phyloP scores from a whole-genome alignment of 805 yeast genomes.

The Ogataea haglerorum region DNA sequence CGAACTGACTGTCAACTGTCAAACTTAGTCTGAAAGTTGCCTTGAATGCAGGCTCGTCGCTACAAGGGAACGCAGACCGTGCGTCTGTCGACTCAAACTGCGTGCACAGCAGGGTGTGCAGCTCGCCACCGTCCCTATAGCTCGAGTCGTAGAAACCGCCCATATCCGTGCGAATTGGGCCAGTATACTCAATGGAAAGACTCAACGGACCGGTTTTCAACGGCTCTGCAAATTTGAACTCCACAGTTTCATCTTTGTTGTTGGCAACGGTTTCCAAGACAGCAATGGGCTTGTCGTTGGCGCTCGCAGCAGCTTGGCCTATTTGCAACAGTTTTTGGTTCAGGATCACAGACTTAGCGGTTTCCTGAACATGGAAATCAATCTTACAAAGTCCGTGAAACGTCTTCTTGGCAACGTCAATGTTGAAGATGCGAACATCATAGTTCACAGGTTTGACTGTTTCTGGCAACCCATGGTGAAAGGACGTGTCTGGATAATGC shows the following conservation, averaged over 20 bases:
- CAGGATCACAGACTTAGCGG: slow-evolving; percentile 44
- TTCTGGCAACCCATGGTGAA: slow-evolving; percentile 42
- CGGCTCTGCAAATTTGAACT: slow-evolving; percentile 49
- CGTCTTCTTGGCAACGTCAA: slow-evolving; percentile 46
- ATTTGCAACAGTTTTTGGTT: slow-evolving; percentile 45
- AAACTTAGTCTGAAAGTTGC: slow-evolving; percentile 51
- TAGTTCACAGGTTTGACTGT: slow-evolving; percentile 74
- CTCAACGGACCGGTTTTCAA: slow-evolving; percentile 30
- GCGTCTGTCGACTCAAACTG: slow-evolving; percentile 62
- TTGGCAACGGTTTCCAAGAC: slow-evolving; percentile 26
- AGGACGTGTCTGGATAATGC: slow-evolving; percentile 35
- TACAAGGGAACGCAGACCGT: slow-evolving; percentile 55
- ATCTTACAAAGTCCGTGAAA: slow-evolving; percentile 49
- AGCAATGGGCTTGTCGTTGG: slow-evolving; percentile 23
- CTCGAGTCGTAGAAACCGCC: slow-evolving; percentile 52
- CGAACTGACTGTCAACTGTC: slow-evolving; percentile 32
- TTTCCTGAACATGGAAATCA: slow-evolving; percentile 40
- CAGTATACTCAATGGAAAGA: slow-evolving; percentile 38
- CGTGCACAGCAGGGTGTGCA: slow-evolving; percentile 44
- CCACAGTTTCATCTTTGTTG: slow-evolving; percentile 57
- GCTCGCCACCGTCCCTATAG: slow-evolving; percentile 37
- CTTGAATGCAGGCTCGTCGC: slow-evolving; percentile 54
- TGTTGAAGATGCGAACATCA: slow-evolving; percentile 56
- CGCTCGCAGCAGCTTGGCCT: slow-evolving; percentile 20
- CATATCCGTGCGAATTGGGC: slow-evolving; percentile 51